Evolutionary conservation across 1,284 basidiomycete genomes (phyloP).

Genomic region (Puccinia novopanici): DNA sequence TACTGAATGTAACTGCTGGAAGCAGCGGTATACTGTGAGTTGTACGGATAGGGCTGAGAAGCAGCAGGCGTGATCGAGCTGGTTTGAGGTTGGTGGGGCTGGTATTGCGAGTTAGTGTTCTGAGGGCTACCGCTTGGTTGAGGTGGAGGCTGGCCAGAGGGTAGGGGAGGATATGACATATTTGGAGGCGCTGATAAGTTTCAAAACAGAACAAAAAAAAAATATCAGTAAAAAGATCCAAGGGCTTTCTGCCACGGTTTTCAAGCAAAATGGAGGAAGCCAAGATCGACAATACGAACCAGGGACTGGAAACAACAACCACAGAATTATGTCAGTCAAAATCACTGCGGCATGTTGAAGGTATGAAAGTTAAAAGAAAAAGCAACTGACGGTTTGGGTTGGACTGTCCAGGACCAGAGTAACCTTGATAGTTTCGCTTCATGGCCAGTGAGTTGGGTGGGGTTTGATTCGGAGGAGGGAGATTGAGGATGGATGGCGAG

Average conservation of each 20-base stretch:
- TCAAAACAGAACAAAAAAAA: background rate
- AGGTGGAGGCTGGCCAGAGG: slow-evolving; percentile 43
- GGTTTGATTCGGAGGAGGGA: background rate
- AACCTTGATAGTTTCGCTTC: slow-evolving; percentile 50
- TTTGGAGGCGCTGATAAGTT: slow-evolving; percentile 17
- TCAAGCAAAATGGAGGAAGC: background rate
- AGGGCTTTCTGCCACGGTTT: too few species aligned
- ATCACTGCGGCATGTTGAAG: background rate
- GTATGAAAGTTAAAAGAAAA: background rate
- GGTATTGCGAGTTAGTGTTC: slow-evolving; percentile 33
- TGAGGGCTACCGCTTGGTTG: slow-evolving; percentile 33
- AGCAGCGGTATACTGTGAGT: slow-evolving; percentile 5
- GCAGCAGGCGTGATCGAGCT: background rate
- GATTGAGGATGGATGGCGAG: background rate
- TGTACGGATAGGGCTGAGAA: slow-evolving; percentile 40
- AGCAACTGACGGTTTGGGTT: slow-evolving; percentile 43
- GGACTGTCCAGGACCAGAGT: slow-evolving; percentile 29
- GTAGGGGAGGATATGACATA: slow-evolving; percentile 44
- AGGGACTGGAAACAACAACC: background rate
- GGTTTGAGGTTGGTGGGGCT: slow-evolving; percentile 10
- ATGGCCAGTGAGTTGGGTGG: background rate
- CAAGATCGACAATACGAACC: background rate
- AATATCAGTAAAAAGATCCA: background rate
- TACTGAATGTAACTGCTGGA: slow-evolving; percentile 29
- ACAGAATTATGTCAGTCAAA: background rate